Evolutionary conservation across 371 early-diverging fungal species (phyloP), one percentile per base, ranked within the genome.

Genomic region (Haplosporangium sp.): DNA sequence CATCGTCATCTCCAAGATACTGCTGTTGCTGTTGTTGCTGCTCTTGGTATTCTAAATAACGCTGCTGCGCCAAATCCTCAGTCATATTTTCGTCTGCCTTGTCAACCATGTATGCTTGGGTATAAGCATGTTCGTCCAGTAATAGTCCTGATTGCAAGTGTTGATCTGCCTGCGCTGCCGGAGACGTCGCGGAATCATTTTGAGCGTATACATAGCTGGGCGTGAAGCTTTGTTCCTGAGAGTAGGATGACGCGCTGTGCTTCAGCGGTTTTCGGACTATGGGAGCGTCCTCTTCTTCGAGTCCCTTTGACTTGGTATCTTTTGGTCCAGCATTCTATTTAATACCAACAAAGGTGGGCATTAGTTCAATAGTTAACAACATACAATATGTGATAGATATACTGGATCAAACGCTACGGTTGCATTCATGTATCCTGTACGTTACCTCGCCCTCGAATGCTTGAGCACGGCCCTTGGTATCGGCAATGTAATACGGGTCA

Each of bases 401-500:
- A 29, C 29, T 4, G 29, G 29, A 29, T 29, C 29, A 29, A 29
- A 29, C 29, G 29, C 29, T 29, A 29, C 29, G 4, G 29, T 29
- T 29, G 29, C 29, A 29, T 29, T 29, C 29, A 29, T 29, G 29
- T 29, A 29, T 29, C 29, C 29, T 29, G 29, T 1, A 29, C 4
- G 29, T 52, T 73, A 80, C 80, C 63, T 62, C 46, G 36, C 68
- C 73, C 54, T 65, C 67, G 59, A 60, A 64, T 38, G 67, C 63
- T 45, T 55, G 23, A 2, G 80, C 74, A 11, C 70, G 80, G 29
- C 73, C 73, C 50, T 73, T 73, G 41, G 63, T 73, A 37, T 80
- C 80, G 13, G 73, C 73, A 47, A 69, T 69, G 18, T 80, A 73
- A 10, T 63, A 73, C 13, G 74, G 80, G 63, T 80, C 80, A 41